Conservation (phyloP, 352 stramenopile genomes). For the Phytophthora pinifolia region DNA sequence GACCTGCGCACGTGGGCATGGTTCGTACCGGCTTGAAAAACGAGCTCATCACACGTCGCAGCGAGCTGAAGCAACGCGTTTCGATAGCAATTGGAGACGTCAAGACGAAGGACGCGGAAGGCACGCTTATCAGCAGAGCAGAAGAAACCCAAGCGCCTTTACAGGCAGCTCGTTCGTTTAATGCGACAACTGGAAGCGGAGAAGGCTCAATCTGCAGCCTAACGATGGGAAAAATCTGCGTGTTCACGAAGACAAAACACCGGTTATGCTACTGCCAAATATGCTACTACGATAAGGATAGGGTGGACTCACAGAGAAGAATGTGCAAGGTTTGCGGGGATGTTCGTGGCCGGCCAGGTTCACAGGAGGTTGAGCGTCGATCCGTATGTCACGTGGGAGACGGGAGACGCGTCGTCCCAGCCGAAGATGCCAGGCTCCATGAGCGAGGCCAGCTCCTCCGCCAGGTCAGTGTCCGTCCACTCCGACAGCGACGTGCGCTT, state of each 20-base stretch:
- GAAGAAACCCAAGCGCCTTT: slow-evolving; percentile 55
- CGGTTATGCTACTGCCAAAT: slow-evolving; percentile 24
- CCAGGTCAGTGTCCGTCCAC: slow-evolving; percentile 50
- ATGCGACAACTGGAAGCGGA: slow-evolving; percentile 52
- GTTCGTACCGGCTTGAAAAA: slow-evolving; percentile 52
- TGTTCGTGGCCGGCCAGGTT: slow-evolving; percentile 7
- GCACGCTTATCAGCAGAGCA: slow-evolving; percentile 50
- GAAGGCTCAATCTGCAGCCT: slow-evolving; percentile 23
- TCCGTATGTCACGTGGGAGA: slow-evolving; percentile 16
- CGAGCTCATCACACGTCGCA: slow-evolving; percentile 52
- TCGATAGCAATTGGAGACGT: slow-evolving; percentile 37
- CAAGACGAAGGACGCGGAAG: slow-evolving; percentile 57
- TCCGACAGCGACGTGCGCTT: slow-evolving; percentile 31
- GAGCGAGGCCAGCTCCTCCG: slow-evolving; percentile 35
- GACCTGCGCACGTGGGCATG: slow-evolving; percentile 60
- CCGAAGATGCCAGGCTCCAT: slow-evolving; percentile 25
- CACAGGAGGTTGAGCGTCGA: slow-evolving; percentile 24
- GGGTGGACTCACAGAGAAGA: slow-evolving; percentile 21
- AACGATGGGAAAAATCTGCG: slow-evolving; percentile 12
- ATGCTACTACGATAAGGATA: slow-evolving; percentile 10
- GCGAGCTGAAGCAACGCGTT: slow-evolving; percentile 66
- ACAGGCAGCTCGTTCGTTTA: slow-evolving; percentile 55
- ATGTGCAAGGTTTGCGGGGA: slow-evolving; percentile 10
- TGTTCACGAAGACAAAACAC: slow-evolving; percentile 19
- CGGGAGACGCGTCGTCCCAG: slow-evolving; percentile 24